phyloP scores from a whole-genome alignment of 2,329 filamentous ascomycete genomes.

The Macrophomina pseudophaseolina region DNA sequence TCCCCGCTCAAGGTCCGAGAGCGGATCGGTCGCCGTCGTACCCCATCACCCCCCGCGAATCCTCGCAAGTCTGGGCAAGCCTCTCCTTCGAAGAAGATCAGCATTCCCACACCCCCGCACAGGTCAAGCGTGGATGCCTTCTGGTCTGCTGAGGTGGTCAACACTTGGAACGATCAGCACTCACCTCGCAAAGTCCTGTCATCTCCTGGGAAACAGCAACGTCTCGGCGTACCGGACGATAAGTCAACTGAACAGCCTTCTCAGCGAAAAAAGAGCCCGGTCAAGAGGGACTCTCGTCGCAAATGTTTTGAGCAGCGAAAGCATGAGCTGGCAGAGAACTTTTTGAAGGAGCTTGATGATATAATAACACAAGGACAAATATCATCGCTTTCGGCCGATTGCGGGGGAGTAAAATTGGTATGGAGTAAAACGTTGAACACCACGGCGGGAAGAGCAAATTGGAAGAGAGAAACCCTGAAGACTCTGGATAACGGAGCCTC shows the following conservation, averaged over 20 bases:
- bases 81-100: constrained; percentile 43
- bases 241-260: constrained; percentile 28
- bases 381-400: constrained; percentile 60
- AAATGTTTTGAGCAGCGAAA: constrained; percentile 69
- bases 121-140: constrained; percentile 46
- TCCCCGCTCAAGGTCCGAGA: constrained; percentile 41
- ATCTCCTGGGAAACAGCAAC: constrained; percentile 37
- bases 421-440: constrained; percentile 83
- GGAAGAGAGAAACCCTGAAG: constrained; percentile 52
- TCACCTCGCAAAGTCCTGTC: constrained; percentile 43
- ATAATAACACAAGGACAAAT: constrained; percentile 68
- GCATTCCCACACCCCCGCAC: constrained; percentile 37
- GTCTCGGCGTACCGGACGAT: neutral
- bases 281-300: constrained; percentile 33
- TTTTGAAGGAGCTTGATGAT: constrained; percentile 71
- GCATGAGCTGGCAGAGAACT: constrained; percentile 65
- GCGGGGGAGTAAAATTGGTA: constrained; percentile 72
- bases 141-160: constrained; percentile 44
- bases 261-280: constrained; percentile 38
- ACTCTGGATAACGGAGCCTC: constrained; percentile 34
- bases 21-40: constrained; percentile 35
- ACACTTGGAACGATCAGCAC: constrained; percentile 43
- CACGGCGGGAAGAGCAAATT: constrained; percentile 69
- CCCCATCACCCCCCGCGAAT: constrained; percentile 36
- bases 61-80: constrained; percentile 39